phyloP scores from a whole-genome alignment of 441 rosid genomes.

The Metrosideros polymorpha region DNA sequence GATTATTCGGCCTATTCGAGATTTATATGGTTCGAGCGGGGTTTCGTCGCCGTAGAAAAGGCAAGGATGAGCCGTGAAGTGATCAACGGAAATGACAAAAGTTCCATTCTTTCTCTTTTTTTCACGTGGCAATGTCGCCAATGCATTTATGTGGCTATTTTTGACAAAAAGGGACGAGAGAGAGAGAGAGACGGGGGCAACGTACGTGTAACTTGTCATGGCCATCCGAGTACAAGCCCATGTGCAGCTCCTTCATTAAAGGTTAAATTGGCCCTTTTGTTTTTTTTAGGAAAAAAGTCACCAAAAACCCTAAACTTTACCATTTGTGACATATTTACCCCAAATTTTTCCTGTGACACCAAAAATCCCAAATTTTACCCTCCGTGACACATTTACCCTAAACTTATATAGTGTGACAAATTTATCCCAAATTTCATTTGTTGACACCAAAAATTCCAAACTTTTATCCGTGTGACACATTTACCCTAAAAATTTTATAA shows the following conservation, averaged over 20 bases:
- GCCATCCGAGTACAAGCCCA: neutral
- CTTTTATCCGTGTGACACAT: too few species aligned
- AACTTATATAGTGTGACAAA: too few species aligned
- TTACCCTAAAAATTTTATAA: too few species aligned
- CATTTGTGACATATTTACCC: too few species aligned
- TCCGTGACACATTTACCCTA: too few species aligned
- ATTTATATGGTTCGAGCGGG: neutral
- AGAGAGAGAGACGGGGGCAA: neutral
- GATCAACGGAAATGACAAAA: neutral
- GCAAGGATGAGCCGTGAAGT: neutral
- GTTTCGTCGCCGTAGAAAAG: neutral
- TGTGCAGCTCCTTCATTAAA: neutral
- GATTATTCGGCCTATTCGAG: neutral
- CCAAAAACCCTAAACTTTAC: too few species aligned
- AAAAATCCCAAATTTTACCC: too few species aligned
- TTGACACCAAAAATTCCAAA: too few species aligned
- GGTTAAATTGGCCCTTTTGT: too few species aligned
- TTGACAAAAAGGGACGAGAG: fast-evolving
- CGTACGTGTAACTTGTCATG: neutral
- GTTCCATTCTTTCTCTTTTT: neutral
- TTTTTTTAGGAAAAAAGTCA: too few species aligned
- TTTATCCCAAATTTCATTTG: too few species aligned
- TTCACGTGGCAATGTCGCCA: neutral
- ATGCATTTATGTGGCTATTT: neutral
- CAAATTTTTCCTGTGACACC: too few species aligned